A percentile compares a stretch with the other conserved stretches of the same genome.
Evolutionary conservation across 148 eudicot genomes (phyloP).

Genomic region (Fagopyrum homotropicum): DNA sequence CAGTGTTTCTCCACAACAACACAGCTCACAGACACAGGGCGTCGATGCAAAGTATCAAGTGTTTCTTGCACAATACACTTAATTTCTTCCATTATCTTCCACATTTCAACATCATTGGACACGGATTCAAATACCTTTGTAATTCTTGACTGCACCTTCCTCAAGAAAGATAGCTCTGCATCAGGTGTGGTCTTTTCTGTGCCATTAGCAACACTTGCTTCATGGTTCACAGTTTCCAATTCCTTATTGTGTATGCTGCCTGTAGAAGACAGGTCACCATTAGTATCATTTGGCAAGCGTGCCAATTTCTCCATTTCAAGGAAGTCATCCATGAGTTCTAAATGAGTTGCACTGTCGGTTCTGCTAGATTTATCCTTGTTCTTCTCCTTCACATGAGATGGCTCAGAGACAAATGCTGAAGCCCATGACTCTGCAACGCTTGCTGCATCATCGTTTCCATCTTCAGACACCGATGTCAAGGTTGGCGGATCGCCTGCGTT

Average conservation of each 20-base stretch:
- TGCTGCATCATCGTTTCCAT: slow-evolving; percentile 71
- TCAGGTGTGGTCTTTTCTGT: slow-evolving; percentile 20
- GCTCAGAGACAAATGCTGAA: slow-evolving; percentile 50
- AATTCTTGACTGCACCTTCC: slow-evolving; percentile 54
- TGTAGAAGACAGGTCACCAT: neutral
- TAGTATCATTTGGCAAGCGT: slow-evolving; percentile 38
- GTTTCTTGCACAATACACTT: slow-evolving; percentile 45
- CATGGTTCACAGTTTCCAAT: slow-evolving; percentile 25
- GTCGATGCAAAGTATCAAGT: slow-evolving; percentile 30
- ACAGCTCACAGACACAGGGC: slow-evolving; percentile 26
- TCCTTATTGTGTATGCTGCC: slow-evolving; percentile 10
- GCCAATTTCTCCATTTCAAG: slow-evolving; percentile 99
- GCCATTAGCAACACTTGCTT: slow-evolving; percentile 13
- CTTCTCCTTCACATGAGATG: slow-evolving; percentile 45
- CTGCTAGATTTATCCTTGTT: slow-evolving; percentile 41
- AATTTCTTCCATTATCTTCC: slow-evolving; percentile 49
- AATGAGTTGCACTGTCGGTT: slow-evolving; percentile 50
- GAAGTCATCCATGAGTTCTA: slow-evolving; percentile 98
- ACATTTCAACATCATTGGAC: slow-evolving; percentile 44
- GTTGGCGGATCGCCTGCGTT: slow-evolving; percentile 57
- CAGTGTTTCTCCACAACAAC: slow-evolving; percentile 35
- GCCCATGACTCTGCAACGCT: slow-evolving; percentile 86
- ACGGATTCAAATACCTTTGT: slow-evolving; percentile 46
- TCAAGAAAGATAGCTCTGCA: slow-evolving; percentile 25
- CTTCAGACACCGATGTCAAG: slow-evolving; percentile 69